Evolutionary conservation across 768 basidiomycete genomes (phyloP).

Genomic region (Lactarius hatsudake): DNA sequence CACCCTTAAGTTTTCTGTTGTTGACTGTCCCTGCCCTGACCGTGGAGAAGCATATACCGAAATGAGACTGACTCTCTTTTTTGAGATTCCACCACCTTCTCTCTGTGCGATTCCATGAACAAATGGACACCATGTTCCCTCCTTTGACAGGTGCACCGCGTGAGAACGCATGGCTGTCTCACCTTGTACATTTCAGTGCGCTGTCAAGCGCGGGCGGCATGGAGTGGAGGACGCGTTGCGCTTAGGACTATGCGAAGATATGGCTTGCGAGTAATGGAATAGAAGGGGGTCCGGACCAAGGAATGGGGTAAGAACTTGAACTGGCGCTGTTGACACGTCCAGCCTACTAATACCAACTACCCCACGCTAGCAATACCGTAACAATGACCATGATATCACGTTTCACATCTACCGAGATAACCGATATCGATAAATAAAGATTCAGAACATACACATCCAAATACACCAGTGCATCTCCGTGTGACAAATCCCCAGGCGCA

Average conservation of each 20-base stretch:
- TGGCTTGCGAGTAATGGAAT: too few relatives aligned
- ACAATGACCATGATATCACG: too few relatives aligned
- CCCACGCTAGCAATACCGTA: too few relatives aligned
- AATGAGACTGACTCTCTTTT: slow-evolving; percentile 87
- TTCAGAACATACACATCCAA: background rate
- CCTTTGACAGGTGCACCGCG: slow-evolving; percentile 48
- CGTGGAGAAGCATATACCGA: slow-evolving; percentile 57
- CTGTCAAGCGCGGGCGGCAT: slow-evolving; percentile 54
- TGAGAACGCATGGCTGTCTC: slow-evolving; percentile 72
- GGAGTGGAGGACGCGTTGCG: slow-evolving; percentile 48
- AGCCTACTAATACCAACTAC: too few relatives aligned
- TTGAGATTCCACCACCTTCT: slow-evolving; percentile 62
- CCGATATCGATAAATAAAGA: background rate
- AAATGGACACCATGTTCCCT: slow-evolving; percentile 58
- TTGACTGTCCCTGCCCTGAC: background rate
- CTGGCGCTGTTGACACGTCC: too few relatives aligned
- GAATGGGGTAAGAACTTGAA: too few relatives aligned
- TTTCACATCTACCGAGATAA: background rate
- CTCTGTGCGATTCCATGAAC: slow-evolving; percentile 57
- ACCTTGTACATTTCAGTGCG: slow-evolving; percentile 72
- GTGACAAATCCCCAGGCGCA: background rate
- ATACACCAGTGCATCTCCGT: background rate
- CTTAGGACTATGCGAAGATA: slow-evolving; percentile 43
- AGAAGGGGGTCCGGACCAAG: too few relatives aligned
- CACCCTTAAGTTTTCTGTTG: background rate